These are phyloP conservation scores for Moesziomyces sp. DNA, from an alignment of 1,284 basidiomycete genomes.

Conservation along the genomic window DNA sequence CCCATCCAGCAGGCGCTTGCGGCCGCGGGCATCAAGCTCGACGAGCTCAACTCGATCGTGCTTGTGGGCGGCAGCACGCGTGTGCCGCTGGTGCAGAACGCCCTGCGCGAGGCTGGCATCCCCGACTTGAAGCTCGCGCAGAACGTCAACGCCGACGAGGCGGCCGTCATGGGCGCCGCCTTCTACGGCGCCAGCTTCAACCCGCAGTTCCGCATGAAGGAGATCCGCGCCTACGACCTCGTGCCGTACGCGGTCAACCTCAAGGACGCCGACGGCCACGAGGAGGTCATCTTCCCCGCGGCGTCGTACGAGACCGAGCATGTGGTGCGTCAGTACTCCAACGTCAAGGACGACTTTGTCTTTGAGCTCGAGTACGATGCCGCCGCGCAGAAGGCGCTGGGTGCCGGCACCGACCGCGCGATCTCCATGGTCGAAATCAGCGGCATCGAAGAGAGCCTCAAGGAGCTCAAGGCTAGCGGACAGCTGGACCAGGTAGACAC, in stretches of 20 bases:
- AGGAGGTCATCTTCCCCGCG: conserved; percentile 53
- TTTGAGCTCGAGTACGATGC: conserved; percentile 56
- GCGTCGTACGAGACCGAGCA: conserved; percentile 44
- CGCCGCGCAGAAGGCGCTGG: conserved; percentile 34
- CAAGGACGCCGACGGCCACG: conserved; percentile 44
- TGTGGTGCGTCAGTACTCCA: conserved; percentile 44
- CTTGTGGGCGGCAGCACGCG: conserved; percentile 89
- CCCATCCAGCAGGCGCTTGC: conserved; percentile 79
- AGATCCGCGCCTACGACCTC: conserved; percentile 81
- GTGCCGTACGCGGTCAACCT: conserved; percentile 60
- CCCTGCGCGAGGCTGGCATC: conserved; percentile 59
- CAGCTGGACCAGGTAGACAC: conserved; percentile 61
- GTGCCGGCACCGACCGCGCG: conserved; percentile 22
- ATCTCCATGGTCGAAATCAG: conserved; percentile 51
- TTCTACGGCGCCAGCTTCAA: conserved; percentile 90
- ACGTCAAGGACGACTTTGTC: conserved; percentile 54
- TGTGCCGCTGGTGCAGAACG: conserved; percentile 88
- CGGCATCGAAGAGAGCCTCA: conserved; percentile 54
- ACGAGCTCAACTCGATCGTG: conserved; percentile 85
- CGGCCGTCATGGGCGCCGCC: conserved; percentile 89
- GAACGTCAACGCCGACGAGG: conserved; percentile 98
- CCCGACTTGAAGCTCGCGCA: conserved; percentile 69
- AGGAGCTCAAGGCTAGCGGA: conserved; percentile 48
- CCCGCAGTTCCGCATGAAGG: conserved; percentile 94
- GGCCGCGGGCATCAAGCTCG: conserved; percentile 77